Evolutionary conservation across 768 basidiomycete species (phyloP).

Genomic region (Leccinum ochraceum): DNA sequence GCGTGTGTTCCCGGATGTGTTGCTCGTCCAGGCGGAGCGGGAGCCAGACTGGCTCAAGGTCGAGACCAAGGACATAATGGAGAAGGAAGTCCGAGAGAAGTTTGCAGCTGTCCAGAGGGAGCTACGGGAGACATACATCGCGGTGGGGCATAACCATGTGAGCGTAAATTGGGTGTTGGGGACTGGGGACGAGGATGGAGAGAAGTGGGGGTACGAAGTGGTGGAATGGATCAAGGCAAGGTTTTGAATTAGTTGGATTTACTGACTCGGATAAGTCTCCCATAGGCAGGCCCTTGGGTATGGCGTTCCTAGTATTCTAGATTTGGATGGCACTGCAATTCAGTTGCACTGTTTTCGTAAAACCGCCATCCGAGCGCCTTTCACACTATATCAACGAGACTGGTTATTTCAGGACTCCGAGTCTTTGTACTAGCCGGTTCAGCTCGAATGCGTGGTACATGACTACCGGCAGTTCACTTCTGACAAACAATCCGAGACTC

Average conservation of each 20-base stretch:
- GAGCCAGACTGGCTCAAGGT: conserved; percentile 50
- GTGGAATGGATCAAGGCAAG: conserved; percentile 35
- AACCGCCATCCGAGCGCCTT: neutral
- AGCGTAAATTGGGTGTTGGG: conserved; percentile 51
- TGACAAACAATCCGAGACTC: conserved; percentile 1
- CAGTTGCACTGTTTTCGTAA: neutral
- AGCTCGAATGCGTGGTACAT: conserved; percentile 16
- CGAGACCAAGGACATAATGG: conserved; percentile 40
- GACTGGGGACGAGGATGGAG: conserved; percentile 55
- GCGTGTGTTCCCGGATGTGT: conserved; percentile 43
- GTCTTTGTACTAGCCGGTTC: neutral
- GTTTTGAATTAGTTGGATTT: conserved; percentile 2
- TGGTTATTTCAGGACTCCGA: neutral
- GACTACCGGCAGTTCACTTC: conserved; percentile 2
- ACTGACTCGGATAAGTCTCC: conserved; percentile 1
- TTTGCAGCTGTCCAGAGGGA: conserved; percentile 26
- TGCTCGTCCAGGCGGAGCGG: conserved; percentile 51
- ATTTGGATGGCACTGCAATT: neutral
- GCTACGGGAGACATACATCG: conserved; percentile 37
- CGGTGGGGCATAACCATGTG: conserved; percentile 62
- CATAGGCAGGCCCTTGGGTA: too few species aligned
- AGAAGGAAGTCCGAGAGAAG: conserved; percentile 38
- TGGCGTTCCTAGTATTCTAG: too few species aligned
- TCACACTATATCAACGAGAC: conserved; percentile 1
- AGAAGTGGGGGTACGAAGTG: conserved; percentile 60